Base-by-base conservation (phyloP, 192 early-diverging fungal genomes). In the Geranomyces variabilis region DNA sequence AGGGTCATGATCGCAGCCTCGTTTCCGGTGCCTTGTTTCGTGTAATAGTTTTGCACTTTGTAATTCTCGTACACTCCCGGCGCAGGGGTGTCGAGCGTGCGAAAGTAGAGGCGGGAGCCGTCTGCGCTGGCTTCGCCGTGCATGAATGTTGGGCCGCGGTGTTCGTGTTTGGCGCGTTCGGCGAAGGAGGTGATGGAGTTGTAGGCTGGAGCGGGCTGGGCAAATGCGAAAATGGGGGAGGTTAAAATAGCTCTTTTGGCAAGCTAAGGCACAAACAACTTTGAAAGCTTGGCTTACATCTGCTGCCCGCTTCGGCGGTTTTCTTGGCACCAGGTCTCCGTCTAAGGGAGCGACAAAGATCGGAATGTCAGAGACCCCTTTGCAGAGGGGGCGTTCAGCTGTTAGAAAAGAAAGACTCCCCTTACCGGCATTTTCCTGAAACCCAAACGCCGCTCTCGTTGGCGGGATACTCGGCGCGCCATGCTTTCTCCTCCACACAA, bases 401-500 rank as follows among this genome's bases (percentile, higher is more conserved):
- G n/a, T 41, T 21, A 14, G 9, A 14, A 46, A 5, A 14, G 31
- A 46, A 22, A 46, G 3, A 26, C 31, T 19, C 22, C 43, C 57
- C 58, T 29, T 28, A 77, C 70, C 69, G n/a, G 73, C 69, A 41
- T 77, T 84, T 60, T 86, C 84, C 56, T 84, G 80, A 57, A 83
- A 86, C 26, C 84, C 84, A 63, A 79, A 83, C 19, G 80, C 80
- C 1, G 41, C 67, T 26, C 73, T 13, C 13, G 80, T 75, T 33
- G 71, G 59, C 9, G 84, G 84, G 56, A 86, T 86, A 66, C 77
- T 79, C 13, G 84, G 84, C 17, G 84, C 81, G 0, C 83, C 70
- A 57, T 84, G 77, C 62, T 86, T 86, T 36, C 84, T n/a, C 64
- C 66, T 70, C 84, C 84, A 86, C 36, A 79, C 68, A 24, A 86